phyloP scores from a whole-genome alignment of 1,284 basidiomycete genomes.

The Chondrostereum purpureum region DNA sequence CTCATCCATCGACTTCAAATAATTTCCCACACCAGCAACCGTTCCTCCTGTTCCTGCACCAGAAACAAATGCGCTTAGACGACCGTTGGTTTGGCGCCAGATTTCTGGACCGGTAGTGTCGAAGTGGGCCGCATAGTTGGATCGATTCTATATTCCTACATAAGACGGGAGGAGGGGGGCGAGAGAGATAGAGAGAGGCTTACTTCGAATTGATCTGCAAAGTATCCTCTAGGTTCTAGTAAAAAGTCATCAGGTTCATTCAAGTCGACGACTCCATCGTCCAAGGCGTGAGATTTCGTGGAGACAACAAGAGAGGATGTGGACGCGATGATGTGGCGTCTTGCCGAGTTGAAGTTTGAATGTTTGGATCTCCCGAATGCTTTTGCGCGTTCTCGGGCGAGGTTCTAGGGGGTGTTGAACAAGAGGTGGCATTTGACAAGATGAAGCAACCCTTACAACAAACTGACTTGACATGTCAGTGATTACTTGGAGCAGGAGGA shows the following conservation, averaged over 20 bases:
- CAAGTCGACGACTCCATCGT: constrained; percentile 26
- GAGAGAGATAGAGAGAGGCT: constrained; percentile 9
- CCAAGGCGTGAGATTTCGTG: constrained; percentile 41
- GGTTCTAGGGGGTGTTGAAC: constrained; percentile 52
- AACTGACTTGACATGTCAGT: constrained; percentile 28
- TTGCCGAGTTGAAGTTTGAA: constrained; percentile 24
- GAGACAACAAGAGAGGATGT: constrained; percentile 50
- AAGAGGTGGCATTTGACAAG: neutral
- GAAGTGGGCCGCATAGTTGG: constrained; percentile 89
- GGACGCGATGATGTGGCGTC: constrained; percentile 27
- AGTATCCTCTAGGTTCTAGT: constrained; percentile 62
- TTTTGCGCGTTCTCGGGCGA: constrained; percentile 71
- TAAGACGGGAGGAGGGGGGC: constrained; percentile 1
- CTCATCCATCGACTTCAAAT: constrained; percentile 66
- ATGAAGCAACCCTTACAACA: constrained; percentile 37
- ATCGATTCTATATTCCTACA: constrained; percentile 70
- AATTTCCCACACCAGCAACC: constrained; percentile 80
- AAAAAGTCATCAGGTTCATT: constrained; percentile 36
- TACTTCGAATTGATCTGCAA: constrained; percentile 94
- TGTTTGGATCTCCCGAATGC: constrained; percentile 73
- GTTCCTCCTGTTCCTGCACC: constrained; percentile 97
- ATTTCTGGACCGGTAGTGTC: constrained; percentile 93
- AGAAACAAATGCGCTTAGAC: constrained; percentile 84
- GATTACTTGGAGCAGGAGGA: no score
- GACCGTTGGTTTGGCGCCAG: constrained; percentile 86